phyloP scores from a whole-genome alignment of 768 basidiomycete species.

The Trametes villosa region DNA sequence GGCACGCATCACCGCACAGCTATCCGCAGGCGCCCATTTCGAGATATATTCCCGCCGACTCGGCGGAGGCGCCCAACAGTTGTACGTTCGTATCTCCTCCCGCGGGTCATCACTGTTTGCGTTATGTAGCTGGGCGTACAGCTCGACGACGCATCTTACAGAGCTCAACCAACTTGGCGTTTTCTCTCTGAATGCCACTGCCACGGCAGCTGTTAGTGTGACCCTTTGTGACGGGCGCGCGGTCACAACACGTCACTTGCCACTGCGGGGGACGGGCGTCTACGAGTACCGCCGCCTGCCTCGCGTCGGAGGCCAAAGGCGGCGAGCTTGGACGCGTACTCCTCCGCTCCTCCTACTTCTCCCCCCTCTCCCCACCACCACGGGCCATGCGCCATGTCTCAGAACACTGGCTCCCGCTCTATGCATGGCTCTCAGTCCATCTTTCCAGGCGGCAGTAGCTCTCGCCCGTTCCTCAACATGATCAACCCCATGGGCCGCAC shows the following conservation, averaged over 20 bases:
- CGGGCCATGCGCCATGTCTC: conserved; percentile 18
- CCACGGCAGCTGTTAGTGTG: background rate
- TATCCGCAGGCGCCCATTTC: conserved; percentile 22
- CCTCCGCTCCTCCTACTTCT: background rate
- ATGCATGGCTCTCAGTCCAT: conserved; percentile 41
- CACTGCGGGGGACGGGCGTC: conserved; percentile 7
- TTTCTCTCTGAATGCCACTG: background rate
- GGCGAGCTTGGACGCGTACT: conserved; percentile 4
- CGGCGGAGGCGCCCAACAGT: no score
- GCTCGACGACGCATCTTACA: no score
- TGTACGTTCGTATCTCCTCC: no score
- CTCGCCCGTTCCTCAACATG: conserved; percentile 80
- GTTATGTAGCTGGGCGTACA: no score
- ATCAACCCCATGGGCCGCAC: conserved; percentile 78
- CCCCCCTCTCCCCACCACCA: background rate
- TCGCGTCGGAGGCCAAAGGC: conserved; percentile 4
- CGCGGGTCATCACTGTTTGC: no score
- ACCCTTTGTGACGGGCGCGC: conserved; percentile 2
- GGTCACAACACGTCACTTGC: conserved; percentile 5
- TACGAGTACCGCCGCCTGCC: background rate
- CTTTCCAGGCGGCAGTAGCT: conserved; percentile 52
- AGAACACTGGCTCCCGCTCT: conserved; percentile 29
- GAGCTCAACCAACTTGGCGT: background rate
- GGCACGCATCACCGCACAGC: conserved; percentile 26
- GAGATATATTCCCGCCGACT: background rate